phyloP scores from a whole-genome alignment of 768 basidiomycete species.

The Lepiota brunneoincarnata region DNA sequence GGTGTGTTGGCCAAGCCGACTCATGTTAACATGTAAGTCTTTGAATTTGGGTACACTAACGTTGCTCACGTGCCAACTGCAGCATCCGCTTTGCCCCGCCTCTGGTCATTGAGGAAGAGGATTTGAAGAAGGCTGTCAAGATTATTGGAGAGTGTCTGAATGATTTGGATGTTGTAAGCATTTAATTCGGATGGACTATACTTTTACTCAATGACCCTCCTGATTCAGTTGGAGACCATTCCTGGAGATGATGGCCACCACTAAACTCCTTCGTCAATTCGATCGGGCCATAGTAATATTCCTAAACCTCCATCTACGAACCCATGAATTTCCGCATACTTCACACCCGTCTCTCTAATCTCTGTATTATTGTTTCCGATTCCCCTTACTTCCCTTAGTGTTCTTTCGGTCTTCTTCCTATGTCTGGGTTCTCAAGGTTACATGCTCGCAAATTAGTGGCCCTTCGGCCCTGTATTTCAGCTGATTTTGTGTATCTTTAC shows the following conservation, averaged over 20 bases:
- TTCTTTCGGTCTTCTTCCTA: neutral
- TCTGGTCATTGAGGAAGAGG: conserved; percentile 88
- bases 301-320: too few relatives aligned
- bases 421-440: neutral
- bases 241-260: conserved; percentile 14
- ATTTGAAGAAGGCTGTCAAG: conserved; percentile 68
- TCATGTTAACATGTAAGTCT: conserved; percentile 84
- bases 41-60: conserved; percentile 2
- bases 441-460: conserved; percentile 3
- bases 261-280: neutral
- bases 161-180: conserved; percentile 76
- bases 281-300: too few relatives aligned
- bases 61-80: neutral
- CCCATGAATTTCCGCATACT: too few relatives aligned
- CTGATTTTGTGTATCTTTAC: conserved; percentile 10
- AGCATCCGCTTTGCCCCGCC: conserved; percentile 98
- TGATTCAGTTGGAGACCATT: conserved; percentile 18
- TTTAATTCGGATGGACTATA: neutral
- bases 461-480: neutral
- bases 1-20: conserved; percentile 96
- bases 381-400: neutral
- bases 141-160: conserved; percentile 75
- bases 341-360: neutral
- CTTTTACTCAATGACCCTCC: neutral
- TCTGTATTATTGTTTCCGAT: neutral